A percentile compares a stretch with the other conserved stretches of the same genome.
phyloP scores from a whole-genome alignment of 1,139 yeast genomes.

The Magnusiomyces ingens region DNA sequence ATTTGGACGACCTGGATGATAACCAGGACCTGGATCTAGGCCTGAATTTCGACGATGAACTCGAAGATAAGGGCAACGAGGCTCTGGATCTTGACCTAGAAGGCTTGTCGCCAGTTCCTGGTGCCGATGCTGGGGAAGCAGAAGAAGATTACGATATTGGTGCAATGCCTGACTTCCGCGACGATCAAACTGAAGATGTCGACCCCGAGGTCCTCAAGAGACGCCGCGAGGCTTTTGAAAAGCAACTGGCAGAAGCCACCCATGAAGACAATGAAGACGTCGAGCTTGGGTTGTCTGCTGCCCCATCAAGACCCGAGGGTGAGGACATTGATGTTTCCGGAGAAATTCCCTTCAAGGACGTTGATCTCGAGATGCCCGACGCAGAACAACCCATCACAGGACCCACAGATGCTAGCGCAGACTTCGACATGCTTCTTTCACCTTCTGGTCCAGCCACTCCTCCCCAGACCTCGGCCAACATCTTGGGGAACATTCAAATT shows the following conservation, averaged over 20 bases:
- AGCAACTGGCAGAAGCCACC: not conserved
- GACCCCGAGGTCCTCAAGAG: not conserved
- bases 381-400: slow-evolving; percentile 11
- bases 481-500: slow-evolving; percentile 14
- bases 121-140: slow-evolving; percentile 10
- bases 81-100: slow-evolving; percentile 11
- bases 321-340: slow-evolving; percentile 3
- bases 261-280: not conserved
- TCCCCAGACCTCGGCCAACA: slow-evolving; percentile 10
- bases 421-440: slow-evolving; percentile 2
- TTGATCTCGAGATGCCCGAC: slow-evolving; percentile 7
- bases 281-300: slow-evolving; percentile 5
- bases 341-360: slow-evolving; percentile 10
- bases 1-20: slow-evolving; percentile 17
- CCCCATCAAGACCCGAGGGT: not conserved
- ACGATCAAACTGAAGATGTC: not conserved
- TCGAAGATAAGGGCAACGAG: not conserved
- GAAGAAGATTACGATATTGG: slow-evolving; percentile 1
- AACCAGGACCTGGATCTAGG: slow-evolving; percentile 15
- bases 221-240: not conserved
- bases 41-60: slow-evolving; percentile 12
- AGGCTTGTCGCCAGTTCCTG: slow-evolving; percentile 11
- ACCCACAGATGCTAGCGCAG: not conserved
- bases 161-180: not conserved
- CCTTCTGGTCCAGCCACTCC: slow-evolving; percentile 9